A percentile compares a stretch with the other conserved stretches of the same genome.
phyloP scores from a whole-genome alignment of 768 basidiomycete genomes.

The Dictyophora rubrovolvata region DNA sequence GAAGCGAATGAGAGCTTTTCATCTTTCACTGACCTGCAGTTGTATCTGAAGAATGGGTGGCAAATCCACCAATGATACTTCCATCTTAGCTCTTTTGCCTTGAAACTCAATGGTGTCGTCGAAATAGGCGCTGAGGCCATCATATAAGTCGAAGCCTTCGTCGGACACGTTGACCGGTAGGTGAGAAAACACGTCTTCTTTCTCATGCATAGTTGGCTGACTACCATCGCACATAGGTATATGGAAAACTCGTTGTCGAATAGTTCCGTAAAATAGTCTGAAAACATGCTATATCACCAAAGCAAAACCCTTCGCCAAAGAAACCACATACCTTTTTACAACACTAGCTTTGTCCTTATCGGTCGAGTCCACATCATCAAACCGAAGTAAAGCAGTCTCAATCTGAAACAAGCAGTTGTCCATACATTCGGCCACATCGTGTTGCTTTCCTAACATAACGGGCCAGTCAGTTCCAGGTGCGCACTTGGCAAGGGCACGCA shows the following conservation, averaged over 20 bases:
- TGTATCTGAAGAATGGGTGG: constrained; percentile 93
- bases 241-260: constrained; percentile 47
- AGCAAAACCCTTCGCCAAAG: no score
- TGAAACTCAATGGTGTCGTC: constrained; percentile 83
- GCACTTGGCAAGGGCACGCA: no score
- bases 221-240: constrained; percentile 21
- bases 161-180: constrained; percentile 88
- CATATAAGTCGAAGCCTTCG: constrained; percentile 85
- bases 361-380: constrained; percentile 39
- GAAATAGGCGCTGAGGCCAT: constrained; percentile 86
- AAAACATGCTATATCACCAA: background rate
- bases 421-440: constrained; percentile 98
- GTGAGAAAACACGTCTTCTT: constrained; percentile 89
- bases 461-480: no score
- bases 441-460: constrained; percentile 88
- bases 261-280: constrained; percentile 84
- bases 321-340: constrained; percentile 59
- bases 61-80: constrained; percentile 73
- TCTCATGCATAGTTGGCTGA: constrained; percentile 60
- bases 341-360: constrained; percentile 60
- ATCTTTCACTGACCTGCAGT: constrained; percentile 56
- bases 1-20: background rate
- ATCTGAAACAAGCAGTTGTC: constrained; percentile 99
- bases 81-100: constrained; percentile 79
- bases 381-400: constrained; percentile 79